phyloP scores from a whole-genome alignment of 2,329 filamentous ascomycete genomes.

The Arthroderma sp. region DNA sequence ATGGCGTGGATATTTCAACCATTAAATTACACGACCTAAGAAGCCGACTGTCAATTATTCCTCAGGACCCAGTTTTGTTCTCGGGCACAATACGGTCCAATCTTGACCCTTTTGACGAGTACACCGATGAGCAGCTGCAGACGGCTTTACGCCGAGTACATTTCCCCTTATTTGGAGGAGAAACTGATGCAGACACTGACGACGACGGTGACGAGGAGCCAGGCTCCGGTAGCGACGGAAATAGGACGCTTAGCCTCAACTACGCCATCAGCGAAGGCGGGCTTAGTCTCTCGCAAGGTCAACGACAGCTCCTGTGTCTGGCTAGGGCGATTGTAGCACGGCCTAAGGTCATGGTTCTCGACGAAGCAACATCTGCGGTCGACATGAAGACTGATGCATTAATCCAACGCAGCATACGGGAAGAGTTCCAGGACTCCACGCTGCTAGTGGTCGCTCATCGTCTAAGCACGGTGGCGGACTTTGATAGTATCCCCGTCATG shows the following conservation, averaged over 20 bases:
- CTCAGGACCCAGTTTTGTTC: slow-evolving; percentile 91
- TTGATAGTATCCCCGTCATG: slow-evolving; percentile 44
- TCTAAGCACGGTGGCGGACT: slow-evolving; percentile 49
- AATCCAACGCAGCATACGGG: slow-evolving; percentile 44
- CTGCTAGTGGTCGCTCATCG: slow-evolving; percentile 56
- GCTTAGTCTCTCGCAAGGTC: slow-evolving; percentile 52
- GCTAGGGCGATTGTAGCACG: slow-evolving; percentile 50
- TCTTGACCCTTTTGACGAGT: slow-evolving; percentile 81
- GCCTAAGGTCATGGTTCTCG: slow-evolving; percentile 52
- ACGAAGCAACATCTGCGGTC: slow-evolving; percentile 55
- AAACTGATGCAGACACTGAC: neutral
- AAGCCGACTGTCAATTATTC: slow-evolving; percentile 84
- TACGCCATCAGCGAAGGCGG: slow-evolving; percentile 33
- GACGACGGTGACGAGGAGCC: neutral
- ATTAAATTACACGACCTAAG: slow-evolving; percentile 84
- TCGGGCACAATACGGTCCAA: slow-evolving; percentile 89
- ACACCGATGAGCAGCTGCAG: slow-evolving; percentile 95
- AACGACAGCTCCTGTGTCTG: slow-evolving; percentile 53
- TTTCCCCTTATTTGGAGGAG: neutral
- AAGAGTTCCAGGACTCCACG: slow-evolving; percentile 47
- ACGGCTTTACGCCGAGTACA: slow-evolving; percentile 50
- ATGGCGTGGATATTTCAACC: slow-evolving; percentile 72
- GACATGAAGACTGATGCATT: slow-evolving; percentile 48
- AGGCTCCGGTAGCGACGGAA: neutral
- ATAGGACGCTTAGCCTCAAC: neutral